Percentiles rank a stretch among this genome's conserved stretches.
phyloP scores from a whole-genome alignment of 345 rosid species.

The Salix viminalis region DNA sequence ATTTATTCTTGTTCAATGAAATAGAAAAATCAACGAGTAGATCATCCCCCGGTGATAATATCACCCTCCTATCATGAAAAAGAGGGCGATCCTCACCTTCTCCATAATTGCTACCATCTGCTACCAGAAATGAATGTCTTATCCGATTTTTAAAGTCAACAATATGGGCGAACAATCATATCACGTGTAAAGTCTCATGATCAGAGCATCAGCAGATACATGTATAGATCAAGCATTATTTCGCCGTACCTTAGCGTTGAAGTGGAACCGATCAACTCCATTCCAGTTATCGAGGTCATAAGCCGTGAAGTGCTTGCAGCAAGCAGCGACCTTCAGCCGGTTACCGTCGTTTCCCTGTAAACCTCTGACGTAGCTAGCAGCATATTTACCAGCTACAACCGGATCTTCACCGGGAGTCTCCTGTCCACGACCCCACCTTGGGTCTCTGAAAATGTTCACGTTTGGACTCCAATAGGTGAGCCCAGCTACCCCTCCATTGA shows the following conservation, averaged over 20 bases:
- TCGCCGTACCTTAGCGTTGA: constrained; percentile 23
- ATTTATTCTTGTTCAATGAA: too few species aligned
- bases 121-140: too few species aligned
- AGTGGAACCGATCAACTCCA: constrained; percentile 36
- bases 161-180: neutral
- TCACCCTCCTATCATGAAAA: neutral
- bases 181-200: neutral
- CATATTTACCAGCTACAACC: constrained; percentile 13
- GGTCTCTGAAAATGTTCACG: constrained; percentile 24
- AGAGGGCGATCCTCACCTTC: neutral
- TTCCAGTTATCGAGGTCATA: constrained; percentile 37
- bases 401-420: constrained; percentile 35
- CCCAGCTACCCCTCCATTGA: constrained; percentile 25
- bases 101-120: neutral
- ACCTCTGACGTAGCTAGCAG: constrained; percentile 21
- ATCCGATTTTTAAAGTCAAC: neutral
- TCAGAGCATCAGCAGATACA: neutral
- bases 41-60: neutral
- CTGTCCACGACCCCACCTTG: constrained; percentile 33
- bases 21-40: neutral
- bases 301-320: constrained; percentile 33
- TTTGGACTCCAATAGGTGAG: constrained; percentile 32
- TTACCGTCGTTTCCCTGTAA: constrained; percentile 26
- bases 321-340: constrained; percentile 33
- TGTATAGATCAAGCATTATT: neutral